Evolutionary conservation across 441 rosid species (phyloP), one percentile per base, ranked within the genome.

Genomic region (Syzygium syzygioides): DNA sequence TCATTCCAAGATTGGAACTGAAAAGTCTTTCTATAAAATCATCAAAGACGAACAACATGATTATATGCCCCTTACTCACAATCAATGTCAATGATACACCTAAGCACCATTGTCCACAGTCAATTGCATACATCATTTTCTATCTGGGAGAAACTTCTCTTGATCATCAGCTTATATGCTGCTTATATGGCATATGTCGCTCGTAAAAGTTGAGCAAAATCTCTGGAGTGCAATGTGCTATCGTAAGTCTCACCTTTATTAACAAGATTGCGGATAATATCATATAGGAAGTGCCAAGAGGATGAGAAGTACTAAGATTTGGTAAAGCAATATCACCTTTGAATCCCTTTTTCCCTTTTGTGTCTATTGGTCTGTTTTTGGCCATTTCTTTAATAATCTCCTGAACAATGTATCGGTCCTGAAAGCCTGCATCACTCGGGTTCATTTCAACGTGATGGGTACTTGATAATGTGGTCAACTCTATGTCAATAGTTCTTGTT

Each of bases 371-470:
- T 90, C 98, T 95, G 92, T 95, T 96, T 93, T 94, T 96, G 85
- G 99, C 99, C 98, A 98, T 96, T 89, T 98, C 99, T 89, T 95
- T 96, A 48, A 98, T 98, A 84, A 98, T 93, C 94, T 96, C 99
- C 88, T 95, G 99, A 90, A 97, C 98, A 66, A 98, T 87, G 89
- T 96, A 98, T 89, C 98, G 93, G 93, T 98, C 99, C 93, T 98
- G 99, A 92, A 97, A 98, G 79, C 98, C 99, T 41, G 87, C 99
- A 92, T 97, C 99, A 90, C 98, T 95, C n/a, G 99, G 99, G 91
- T 93, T 97, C 92, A 98, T 94, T 87, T 98, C 99, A 89, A 97
- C 96, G 85, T 98, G 99, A 92, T 95, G 93, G 87, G 94, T 92
- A 91, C 98, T 97, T 88, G 99, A 94, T 59, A 97, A 90, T 79